These are phyloP conservation scores for Cladosporium sp. DNA, from an alignment of 2,329 filamentous ascomycete species.

Conservation along the genomic window DNA sequence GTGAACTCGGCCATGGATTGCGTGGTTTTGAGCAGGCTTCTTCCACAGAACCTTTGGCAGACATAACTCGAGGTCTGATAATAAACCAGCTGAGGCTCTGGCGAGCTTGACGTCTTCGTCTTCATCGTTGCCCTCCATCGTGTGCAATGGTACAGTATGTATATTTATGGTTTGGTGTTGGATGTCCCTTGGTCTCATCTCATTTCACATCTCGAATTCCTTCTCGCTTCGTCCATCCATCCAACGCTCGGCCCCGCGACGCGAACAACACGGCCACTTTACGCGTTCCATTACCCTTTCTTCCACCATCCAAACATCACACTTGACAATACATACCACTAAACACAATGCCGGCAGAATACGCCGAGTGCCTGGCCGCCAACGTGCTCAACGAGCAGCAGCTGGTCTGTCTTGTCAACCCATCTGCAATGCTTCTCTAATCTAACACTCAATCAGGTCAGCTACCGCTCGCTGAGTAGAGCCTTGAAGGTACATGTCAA, in stretches of 20 bases:
- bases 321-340: background rate
- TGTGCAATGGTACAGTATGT: background rate
- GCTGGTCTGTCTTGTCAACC: constrained; percentile 54
- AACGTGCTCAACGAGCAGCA: constrained; percentile 74
- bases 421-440: background rate
- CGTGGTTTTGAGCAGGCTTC: constrained; percentile 27
- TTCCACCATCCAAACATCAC: background rate
- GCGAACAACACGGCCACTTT: constrained; percentile 22
- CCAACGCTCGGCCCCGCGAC: constrained; percentile 14
- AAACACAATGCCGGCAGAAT: constrained; percentile 51
- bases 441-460: constrained; percentile 61
- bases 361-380: constrained; percentile 71
- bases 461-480: constrained; percentile 81
- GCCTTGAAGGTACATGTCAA: constrained; percentile 83
- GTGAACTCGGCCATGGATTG: constrained; percentile 34
- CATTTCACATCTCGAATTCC: background rate
- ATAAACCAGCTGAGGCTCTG: constrained; percentile 41
- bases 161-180: background rate
- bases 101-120: constrained; percentile 49
- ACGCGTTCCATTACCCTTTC: constrained; percentile 19
- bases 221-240: background rate
- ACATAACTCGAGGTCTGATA: constrained; percentile 39
- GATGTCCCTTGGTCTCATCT: background rate
- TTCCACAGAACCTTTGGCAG: constrained; percentile 46
- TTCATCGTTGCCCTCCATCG: constrained; percentile 34